phyloP scores from a whole-genome alignment of 371 early-diverging fungal species.

The Haplosporangium sp. region DNA sequence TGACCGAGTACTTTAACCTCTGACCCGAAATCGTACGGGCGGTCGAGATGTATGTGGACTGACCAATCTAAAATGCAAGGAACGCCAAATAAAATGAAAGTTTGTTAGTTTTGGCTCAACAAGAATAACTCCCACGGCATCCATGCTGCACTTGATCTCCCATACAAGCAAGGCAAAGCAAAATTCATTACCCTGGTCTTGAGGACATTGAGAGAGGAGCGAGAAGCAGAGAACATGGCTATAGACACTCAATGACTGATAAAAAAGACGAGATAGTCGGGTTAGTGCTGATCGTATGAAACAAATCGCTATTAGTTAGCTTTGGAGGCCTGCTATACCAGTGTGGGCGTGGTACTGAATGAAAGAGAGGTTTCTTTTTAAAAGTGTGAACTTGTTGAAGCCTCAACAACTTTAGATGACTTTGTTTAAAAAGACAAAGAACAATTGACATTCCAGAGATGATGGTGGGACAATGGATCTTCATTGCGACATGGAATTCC shows the following conservation, averaged over 20 bases:
- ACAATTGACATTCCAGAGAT: not conserved
- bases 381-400: too few species aligned
- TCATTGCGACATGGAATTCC: too few species aligned
- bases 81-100: not conserved
- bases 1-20: conserved; percentile 48
- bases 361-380: too few species aligned
- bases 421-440: too few species aligned
- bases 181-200: conserved; percentile 36
- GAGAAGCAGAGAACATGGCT: conserved; percentile 46
- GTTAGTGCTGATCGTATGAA: not conserved
- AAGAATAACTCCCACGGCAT: too few species aligned
- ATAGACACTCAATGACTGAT: not conserved
- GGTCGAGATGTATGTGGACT: conserved; percentile 49
- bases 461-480: too few species aligned
- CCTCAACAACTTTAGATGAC: too few species aligned
- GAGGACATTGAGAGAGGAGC: conserved; percentile 40
- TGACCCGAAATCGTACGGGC: conserved; percentile 53
- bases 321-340: not conserved
- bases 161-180: not conserved
- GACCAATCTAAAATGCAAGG: conserved; percentile 25
- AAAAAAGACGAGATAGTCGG: not conserved
- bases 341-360: too few species aligned
- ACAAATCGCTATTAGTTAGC: not conserved
- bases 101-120: not conserved
- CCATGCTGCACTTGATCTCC: too few species aligned